These are phyloP conservation scores for Coemansia sp. DNA, from an alignment of 192 early-diverging fungal genomes.

Conservation along the genomic window DNA sequence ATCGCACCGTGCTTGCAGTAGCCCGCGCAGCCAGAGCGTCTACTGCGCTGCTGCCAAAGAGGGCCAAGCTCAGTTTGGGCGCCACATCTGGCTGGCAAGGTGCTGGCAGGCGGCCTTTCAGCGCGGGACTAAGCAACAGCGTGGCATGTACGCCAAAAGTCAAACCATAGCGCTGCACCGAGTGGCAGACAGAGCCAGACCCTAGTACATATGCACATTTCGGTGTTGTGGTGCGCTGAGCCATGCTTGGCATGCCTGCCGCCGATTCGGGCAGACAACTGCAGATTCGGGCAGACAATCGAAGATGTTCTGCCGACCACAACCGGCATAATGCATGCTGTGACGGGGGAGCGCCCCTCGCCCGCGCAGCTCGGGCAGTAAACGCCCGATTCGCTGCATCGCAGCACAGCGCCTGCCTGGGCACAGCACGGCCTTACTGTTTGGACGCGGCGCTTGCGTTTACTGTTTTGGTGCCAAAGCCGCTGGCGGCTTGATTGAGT, in stretches of 20 bases:
- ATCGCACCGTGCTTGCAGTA: not conserved
- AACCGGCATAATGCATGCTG: slow-evolving; percentile 1
- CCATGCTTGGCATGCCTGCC: not conserved
- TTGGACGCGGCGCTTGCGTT: slow-evolving; percentile 2
- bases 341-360: slow-evolving; percentile 6
- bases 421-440: slow-evolving; percentile 2
- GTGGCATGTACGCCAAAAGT: not conserved
- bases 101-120: not conserved
- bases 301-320: slow-evolving; percentile 3
- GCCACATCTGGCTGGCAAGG: not conserved
- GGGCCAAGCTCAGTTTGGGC: not conserved
- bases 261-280: not conserved
- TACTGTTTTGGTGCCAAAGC: slow-evolving; percentile 7
- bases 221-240: not conserved
- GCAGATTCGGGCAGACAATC: slow-evolving; percentile 7
- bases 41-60: not conserved
- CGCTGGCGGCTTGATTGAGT: slow-evolving; percentile 5
- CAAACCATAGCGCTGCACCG: not conserved
- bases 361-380: slow-evolving; percentile 6
- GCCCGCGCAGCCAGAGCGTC: not conserved
- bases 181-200: not conserved
- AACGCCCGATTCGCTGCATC: slow-evolving; percentile 5
- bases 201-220: not conserved
- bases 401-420: not conserved
- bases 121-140: not conserved